Conservation (phyloP, 1,284 basidiomycete species). For the Porogramme epimiltina region DNA sequence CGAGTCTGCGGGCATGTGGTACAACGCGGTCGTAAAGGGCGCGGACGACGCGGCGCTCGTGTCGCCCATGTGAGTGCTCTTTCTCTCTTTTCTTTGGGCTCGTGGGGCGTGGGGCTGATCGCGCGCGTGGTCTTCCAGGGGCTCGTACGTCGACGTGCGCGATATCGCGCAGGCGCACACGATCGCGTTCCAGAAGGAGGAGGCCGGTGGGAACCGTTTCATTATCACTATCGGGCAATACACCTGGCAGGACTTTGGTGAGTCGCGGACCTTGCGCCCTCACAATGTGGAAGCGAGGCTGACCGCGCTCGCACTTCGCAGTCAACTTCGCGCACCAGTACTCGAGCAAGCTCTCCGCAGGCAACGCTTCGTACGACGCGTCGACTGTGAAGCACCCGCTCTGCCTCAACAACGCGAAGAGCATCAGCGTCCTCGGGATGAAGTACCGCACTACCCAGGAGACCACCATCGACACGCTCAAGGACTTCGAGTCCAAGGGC, state of each 20-base stretch:
- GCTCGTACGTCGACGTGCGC: conserved; percentile 58
- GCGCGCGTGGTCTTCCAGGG: conserved; percentile 4
- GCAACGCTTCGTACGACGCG: background rate
- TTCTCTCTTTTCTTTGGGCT: background rate
- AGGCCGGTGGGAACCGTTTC: conserved; percentile 65
- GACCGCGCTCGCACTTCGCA: too few relatives aligned
- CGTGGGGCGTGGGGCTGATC: too few relatives aligned
- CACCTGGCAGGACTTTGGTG: conserved; percentile 37
- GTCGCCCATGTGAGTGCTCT: background rate
- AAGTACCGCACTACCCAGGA: conserved; percentile 50
- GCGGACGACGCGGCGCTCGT: conserved; percentile 15
- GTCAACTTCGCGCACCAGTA: background rate
- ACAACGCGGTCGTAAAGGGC: conserved; percentile 34
- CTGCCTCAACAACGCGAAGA: conserved; percentile 41
- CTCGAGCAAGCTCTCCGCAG: background rate
- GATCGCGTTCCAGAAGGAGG: conserved; percentile 50
- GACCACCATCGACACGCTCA: conserved; percentile 1
- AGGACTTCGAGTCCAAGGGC: conserved; percentile 3
- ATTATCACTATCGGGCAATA: conserved; percentile 42
- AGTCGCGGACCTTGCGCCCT: too few relatives aligned
- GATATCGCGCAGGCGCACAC: conserved; percentile 64
- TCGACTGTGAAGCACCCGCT: background rate
- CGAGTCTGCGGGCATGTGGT: conserved; percentile 43
- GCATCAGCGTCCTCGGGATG: conserved; percentile 61
- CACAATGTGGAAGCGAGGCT: too few relatives aligned